phyloP scores from a whole-genome alignment of 2,329 filamentous ascomycete species.

The Dothideomycetes sp. region DNA sequence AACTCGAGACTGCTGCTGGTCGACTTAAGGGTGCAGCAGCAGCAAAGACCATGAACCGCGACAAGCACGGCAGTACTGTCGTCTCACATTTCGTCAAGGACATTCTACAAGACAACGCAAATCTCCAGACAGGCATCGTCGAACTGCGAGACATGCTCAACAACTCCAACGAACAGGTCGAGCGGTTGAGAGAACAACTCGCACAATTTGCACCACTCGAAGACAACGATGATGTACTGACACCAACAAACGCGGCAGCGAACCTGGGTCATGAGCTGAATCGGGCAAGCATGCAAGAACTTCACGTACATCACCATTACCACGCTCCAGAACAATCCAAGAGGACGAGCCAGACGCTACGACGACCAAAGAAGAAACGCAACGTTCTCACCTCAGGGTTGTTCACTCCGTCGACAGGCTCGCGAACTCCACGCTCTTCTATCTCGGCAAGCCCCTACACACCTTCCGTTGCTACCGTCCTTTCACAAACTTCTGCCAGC shows the following conservation, averaged over 20 bases:
- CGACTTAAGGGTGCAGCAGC: slow-evolving; percentile 75
- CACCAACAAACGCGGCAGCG: slow-evolving; percentile 29
- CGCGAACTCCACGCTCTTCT: slow-evolving; percentile 29
- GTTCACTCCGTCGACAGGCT: slow-evolving; percentile 34
- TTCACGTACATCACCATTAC: slow-evolving; percentile 94
- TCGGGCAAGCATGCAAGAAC: slow-evolving; percentile 60
- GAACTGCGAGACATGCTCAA: slow-evolving; percentile 85
- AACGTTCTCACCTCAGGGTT: slow-evolving; percentile 50
- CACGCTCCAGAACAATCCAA: slow-evolving; percentile 49
- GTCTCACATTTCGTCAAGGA: slow-evolving; percentile 97
- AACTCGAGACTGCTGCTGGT: slow-evolving; percentile 69
- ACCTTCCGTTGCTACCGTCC: slow-evolving; percentile 46
- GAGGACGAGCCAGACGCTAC: slow-evolving; percentile 27
- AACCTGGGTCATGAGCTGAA: slow-evolving; percentile 60
- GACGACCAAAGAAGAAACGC: slow-evolving; percentile 64
- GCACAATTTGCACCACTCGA: slow-evolving; percentile 64
- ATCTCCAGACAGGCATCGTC: slow-evolving; percentile 80
- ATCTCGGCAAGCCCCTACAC: slow-evolving; percentile 32
- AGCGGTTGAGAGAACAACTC: slow-evolving; percentile 73
- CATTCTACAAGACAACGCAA: slow-evolving; percentile 89
- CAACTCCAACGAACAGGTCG: slow-evolving; percentile 89
- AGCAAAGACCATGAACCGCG: slow-evolving; percentile 52
- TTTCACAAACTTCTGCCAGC: slow-evolving; percentile 54
- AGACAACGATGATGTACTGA: slow-evolving; percentile 22
- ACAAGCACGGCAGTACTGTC: slow-evolving; percentile 55